Conservation (phyloP, 371 early-diverging fungal genomes). For the Mucor saturninus region DNA sequence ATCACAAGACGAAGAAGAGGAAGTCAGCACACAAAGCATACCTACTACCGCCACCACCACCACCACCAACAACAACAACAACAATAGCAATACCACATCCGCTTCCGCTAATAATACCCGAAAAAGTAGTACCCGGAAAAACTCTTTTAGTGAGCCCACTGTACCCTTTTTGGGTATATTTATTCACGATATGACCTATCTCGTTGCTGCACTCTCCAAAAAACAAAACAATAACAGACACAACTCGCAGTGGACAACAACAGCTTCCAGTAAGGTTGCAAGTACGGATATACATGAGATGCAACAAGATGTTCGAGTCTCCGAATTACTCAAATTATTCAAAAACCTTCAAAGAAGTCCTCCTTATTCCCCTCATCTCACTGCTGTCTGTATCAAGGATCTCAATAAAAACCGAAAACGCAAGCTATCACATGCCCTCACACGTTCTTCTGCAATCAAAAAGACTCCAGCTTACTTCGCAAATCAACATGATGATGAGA, state of each 20-base stretch:
- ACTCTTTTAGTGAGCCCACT: constrained; percentile 52
- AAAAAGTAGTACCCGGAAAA: constrained; percentile 8
- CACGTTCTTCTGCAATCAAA: constrained; percentile 28
- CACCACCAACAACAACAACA: not conserved
- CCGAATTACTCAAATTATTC: constrained; percentile 53
- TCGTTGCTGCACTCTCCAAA: constrained; percentile 49
- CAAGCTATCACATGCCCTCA: constrained; percentile 47
- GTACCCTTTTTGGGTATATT: constrained; percentile 81
- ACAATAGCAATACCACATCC: no score
- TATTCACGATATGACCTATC: constrained; percentile 81
- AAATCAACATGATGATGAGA: constrained; percentile 28
- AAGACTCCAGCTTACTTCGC: constrained; percentile 10
- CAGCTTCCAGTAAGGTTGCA: not conserved
- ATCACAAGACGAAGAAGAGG: constrained; percentile 8
- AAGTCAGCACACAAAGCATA: not conserved
- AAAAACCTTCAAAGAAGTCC: constrained; percentile 63
- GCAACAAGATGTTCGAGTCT: constrained; percentile 51
- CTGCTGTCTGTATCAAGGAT: constrained; percentile 54
- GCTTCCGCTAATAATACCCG: not conserved
- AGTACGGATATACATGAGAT: constrained; percentile 14
- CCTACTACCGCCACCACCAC: no score
- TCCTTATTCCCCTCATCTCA: constrained; percentile 60
- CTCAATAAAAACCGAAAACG: constrained; percentile 55
- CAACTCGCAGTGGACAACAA: constrained; percentile 19
- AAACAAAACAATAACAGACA: constrained; percentile 3